phyloP scores from a whole-genome alignment of 192 early-diverging fungal genomes.

The Jimgerdemannia lactiflua region DNA sequence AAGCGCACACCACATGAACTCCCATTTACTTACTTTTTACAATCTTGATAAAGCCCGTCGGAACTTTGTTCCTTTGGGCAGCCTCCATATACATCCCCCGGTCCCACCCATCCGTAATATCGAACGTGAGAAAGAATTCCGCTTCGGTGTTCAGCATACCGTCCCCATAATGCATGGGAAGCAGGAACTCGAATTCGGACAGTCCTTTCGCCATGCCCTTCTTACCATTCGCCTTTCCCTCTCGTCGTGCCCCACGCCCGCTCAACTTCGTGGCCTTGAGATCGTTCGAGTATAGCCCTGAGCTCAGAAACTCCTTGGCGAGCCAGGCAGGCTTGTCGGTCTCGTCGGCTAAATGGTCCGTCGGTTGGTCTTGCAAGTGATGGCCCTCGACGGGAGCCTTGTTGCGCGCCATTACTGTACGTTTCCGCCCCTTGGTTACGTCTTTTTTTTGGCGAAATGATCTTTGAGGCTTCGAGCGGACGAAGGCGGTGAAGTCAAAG shows the following conservation, averaged over 20 bases:
- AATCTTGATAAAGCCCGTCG: constrained; percentile 51
- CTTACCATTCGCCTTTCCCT: not conserved
- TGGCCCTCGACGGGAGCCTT: not conserved
- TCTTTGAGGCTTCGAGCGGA: not conserved
- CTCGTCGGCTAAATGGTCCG: not conserved
- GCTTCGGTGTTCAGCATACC: constrained; percentile 42
- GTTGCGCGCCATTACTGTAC: no score
- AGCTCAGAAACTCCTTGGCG: constrained; percentile 43
- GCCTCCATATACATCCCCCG: constrained; percentile 15
- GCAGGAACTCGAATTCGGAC: constrained; percentile 40
- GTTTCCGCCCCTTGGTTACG: no score
- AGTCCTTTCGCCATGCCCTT: not conserved
- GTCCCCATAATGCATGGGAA: constrained; percentile 63
- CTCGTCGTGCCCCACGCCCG: not conserved
- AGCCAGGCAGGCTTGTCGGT: constrained; percentile 22
- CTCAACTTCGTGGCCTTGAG: constrained; percentile 15
- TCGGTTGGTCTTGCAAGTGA: not conserved
- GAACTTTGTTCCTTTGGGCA: constrained; percentile 27
- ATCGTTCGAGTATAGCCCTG: constrained; percentile 49
- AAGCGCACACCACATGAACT: not conserved
- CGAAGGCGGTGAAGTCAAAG: constrained; percentile 4
- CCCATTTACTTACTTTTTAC: constrained; percentile 43
- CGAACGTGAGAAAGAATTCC: constrained; percentile 67
- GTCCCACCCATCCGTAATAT: constrained; percentile 54
- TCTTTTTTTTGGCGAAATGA: not conserved